Conservation (phyloP, 345 rosid genomes). For the Cardamine resedifolia region DNA sequence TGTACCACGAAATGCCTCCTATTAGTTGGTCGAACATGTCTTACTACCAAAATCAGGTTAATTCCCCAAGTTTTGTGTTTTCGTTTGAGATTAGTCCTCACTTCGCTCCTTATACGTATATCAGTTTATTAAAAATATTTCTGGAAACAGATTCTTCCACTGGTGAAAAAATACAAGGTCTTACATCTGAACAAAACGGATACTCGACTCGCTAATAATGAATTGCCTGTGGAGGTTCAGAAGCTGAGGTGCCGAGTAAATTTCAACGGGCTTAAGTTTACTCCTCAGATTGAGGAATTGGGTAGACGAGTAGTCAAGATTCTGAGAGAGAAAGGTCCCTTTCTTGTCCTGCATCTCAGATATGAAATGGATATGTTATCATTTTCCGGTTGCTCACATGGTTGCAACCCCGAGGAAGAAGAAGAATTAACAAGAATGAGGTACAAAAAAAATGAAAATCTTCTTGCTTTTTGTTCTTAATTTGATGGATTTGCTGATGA, state of each 20-base stretch:
- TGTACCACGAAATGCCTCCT: conserved; percentile 69
- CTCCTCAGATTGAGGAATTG: conserved; percentile 76
- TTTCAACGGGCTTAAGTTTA: conserved; percentile 75
- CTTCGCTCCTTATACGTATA: conserved; percentile 1
- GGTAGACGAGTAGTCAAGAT: conserved; percentile 70
- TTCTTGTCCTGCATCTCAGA: conserved; percentile 87
- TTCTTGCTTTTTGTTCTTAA: conserved; percentile 3
- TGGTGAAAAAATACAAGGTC: conserved; percentile 77
- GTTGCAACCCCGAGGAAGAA: conserved; percentile 76
- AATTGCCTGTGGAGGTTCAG: conserved; percentile 75
- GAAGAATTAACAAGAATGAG: conserved; percentile 85
- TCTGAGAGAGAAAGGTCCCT: conserved; percentile 82
- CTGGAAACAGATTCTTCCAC: conserved; percentile 79
- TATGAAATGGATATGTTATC: conserved; percentile 99
- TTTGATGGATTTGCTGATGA: conserved; percentile 14
- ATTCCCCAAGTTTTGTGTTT: not conserved
- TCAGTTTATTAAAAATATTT: not conserved
- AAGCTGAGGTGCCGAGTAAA: conserved; percentile 90
- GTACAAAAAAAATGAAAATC: conserved; percentile 36
- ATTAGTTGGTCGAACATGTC: conserved; percentile 93
- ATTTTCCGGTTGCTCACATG: conserved; percentile 93
- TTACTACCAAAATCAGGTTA: conserved; percentile 77
- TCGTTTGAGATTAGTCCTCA: not conserved
- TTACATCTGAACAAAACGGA: conserved; percentile 87
- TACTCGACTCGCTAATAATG: conserved; percentile 89